Evolutionary conservation across 2,329 filamentous ascomycete species (phyloP), one percentile per base, ranked within the genome.

Genomic region (Phoma sp.): DNA sequence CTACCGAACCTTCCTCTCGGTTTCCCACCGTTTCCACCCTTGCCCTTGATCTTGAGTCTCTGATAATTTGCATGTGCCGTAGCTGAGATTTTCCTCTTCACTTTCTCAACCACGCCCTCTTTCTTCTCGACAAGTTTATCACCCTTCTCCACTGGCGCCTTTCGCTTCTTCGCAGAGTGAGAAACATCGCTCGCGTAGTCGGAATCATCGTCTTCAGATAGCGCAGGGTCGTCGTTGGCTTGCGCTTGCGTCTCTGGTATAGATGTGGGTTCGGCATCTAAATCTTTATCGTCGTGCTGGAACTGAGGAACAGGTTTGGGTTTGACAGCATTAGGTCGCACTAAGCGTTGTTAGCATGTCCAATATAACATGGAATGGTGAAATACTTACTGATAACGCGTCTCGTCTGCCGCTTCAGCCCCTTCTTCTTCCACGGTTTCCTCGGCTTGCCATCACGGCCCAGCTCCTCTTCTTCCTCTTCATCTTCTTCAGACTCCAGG

Each of bases 401-500:
- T 58, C 87, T 81, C 3, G 91, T 94, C 51, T 90, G 91, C 57
- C 91, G 82, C 79, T 95, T 95, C 71, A 90, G 84, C 0, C 90
- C 90, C 78, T 90, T 91, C 83, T 95, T 95, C 81, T 93, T 94
- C 80, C 84, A 94, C 1, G 85, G 75, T 49, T 82, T 84, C 33
- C 86, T 72, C 2, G 86, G 86, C 58, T 84, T 80, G 1, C 86
- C 86, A 64, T 85, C 77, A n/a, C 78, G 79, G 47, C 79, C 84
- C 12, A 82, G 52, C 13, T 61, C 64, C 25, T 67, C 67, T n/a
- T 74, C 70, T 3, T 71, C 69, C 0, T 79, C 76, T 33, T 83
- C 82, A n/a, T 84, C 82, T 64, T 88, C 86, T 52, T 89, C 85
- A 53, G 88, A 89, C 25, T 73, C 73, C 10, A 70, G 59, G 21